phyloP scores from a whole-genome alignment of 495 filamentous ascomycete species.

The Lasiosphaeriaceae sp. region DNA sequence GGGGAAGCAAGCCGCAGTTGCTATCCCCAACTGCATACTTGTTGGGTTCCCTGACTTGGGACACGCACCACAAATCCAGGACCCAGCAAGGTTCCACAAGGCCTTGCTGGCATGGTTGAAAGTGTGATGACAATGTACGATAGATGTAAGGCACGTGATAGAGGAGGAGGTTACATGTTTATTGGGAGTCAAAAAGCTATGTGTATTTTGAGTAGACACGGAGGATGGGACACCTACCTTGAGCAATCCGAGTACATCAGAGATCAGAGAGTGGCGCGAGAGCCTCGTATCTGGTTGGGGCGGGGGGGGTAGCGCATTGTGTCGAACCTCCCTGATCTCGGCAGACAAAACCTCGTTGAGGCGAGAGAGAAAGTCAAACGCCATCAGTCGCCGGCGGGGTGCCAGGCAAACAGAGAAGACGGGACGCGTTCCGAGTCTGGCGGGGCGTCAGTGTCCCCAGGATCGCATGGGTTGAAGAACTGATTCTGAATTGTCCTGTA shows the following conservation, averaged over 20 bases:
- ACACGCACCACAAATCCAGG: constrained; percentile 45
- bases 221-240: too few species aligned
- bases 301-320: too few species aligned
- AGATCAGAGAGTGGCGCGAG: too few species aligned
- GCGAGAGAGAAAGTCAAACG: too few species aligned
- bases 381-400: too few species aligned
- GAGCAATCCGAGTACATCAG: too few species aligned
- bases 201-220: neutral
- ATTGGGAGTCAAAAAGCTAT: neutral
- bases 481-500: constrained; percentile 36
- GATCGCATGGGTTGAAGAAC: constrained; percentile 26
- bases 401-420: neutral
- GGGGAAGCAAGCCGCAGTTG: constrained; percentile 33
- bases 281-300: too few species aligned
- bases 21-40: constrained; percentile 37
- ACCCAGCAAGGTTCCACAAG: constrained; percentile 31
- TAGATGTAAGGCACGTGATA: neutral
- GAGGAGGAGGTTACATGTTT: too few species aligned
- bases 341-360: too few species aligned
- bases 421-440: neutral
- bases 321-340: too few species aligned
- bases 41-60: constrained; percentile 38
- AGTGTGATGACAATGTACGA: neutral
- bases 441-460: neutral
- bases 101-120: constrained; percentile 34